phyloP scores from a whole-genome alignment of 139 green algal species.

The Coelastrella sp. region DNA sequence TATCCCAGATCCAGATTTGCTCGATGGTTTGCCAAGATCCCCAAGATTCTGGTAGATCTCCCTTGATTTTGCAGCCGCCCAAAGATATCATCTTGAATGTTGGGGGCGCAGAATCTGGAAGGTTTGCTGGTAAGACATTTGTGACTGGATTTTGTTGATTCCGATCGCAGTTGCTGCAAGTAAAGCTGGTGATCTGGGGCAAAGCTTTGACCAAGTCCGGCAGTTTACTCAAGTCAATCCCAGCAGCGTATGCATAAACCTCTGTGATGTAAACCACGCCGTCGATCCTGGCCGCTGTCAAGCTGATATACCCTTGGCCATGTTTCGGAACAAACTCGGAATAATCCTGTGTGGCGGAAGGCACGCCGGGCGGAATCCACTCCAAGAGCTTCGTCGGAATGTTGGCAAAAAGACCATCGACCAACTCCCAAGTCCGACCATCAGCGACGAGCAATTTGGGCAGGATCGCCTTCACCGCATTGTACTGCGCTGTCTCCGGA shows the following conservation, averaged over 20 bases:
- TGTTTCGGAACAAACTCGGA: not conserved
- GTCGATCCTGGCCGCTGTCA: not conserved
- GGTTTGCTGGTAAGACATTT: not conserved
- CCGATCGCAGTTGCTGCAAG: not conserved
- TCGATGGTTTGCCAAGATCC: not conserved
- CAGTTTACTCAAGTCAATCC: not conserved
- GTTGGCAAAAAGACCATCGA: not conserved
- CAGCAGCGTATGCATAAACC: not conserved
- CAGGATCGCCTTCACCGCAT: not conserved
- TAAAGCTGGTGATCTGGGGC: not conserved
- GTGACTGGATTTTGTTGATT: not conserved
- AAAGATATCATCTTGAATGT: not conserved
- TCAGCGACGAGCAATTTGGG: not conserved
- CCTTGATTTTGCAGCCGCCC: not conserved
- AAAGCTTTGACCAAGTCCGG: not conserved
- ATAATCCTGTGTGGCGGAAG: not conserved
- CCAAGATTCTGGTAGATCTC: not conserved
- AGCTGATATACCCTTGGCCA: not conserved
- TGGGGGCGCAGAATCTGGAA: not conserved
- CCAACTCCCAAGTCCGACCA: not conserved
- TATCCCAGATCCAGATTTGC: not conserved
- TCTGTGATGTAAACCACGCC: not conserved
- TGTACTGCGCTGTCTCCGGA: not conserved
- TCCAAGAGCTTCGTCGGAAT: not conserved
- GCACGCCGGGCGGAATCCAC: not conserved